Percentiles rank a stretch among this genome's conserved stretches.
These are phyloP conservation scores for Nitzschia sp. DNA, from an alignment of 108 stramenopile species.

Conservation along the genomic window DNA sequence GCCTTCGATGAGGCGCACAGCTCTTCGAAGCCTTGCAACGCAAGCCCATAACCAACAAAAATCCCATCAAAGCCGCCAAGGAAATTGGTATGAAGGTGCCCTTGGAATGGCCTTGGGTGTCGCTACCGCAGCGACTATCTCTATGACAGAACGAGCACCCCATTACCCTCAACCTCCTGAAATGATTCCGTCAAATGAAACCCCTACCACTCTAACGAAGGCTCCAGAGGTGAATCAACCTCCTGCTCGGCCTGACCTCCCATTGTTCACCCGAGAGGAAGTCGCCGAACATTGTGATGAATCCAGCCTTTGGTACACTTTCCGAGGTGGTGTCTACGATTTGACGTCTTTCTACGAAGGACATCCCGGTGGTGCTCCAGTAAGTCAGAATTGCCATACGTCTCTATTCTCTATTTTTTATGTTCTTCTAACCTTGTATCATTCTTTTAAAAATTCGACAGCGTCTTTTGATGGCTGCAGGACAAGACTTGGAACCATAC, in stretches of 20 bases:
- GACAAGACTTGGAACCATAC: conserved; percentile 75
- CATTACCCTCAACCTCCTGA: not conserved
- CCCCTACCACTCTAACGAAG: not conserved
- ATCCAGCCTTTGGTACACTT: conserved; percentile 56
- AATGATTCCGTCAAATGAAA: conserved; percentile 9
- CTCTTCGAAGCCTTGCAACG: too few species aligned
- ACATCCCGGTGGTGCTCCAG: conserved; percentile 53
- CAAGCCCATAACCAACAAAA: too few species aligned
- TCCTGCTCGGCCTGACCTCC: conserved; percentile 37
- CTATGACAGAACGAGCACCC: not conserved
- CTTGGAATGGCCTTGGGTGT: not conserved
- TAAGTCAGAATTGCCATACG: conserved; percentile 2
- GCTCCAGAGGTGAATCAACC: conserved; percentile 21
- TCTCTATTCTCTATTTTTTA: not conserved
- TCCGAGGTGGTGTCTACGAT: conserved; percentile 64
- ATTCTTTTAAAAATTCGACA: not conserved
- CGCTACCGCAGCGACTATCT: not conserved
- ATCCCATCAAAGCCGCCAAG: too few species aligned
- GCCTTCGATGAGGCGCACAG: too few species aligned
- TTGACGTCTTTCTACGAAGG: conserved; percentile 61
- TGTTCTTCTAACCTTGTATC: too few species aligned
- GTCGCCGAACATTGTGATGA: conserved; percentile 50
- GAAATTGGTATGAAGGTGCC: not conserved
- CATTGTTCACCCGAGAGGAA: conserved; percentile 31
- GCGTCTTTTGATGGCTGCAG: conserved; percentile 79